phyloP scores from a whole-genome alignment of 441 rosid species.

The Pelargonium australe region DNA sequence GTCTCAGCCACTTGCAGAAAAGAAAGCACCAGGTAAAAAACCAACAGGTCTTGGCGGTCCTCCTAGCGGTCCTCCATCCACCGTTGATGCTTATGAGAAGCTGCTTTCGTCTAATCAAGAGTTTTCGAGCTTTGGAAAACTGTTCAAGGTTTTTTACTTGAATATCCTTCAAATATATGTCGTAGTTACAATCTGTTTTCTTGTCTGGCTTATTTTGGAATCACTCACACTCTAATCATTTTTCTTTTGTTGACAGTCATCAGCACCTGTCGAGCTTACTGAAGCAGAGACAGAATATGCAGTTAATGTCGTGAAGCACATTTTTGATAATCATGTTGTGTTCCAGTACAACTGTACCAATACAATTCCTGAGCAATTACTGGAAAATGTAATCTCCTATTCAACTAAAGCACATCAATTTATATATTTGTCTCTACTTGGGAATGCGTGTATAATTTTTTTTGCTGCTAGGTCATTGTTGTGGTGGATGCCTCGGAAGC shows the following conservation, averaged over 20 bases:
- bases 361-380: slow-evolving; percentile 84
- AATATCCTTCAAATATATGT: neutral
- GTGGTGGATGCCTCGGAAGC: slow-evolving; percentile 89
- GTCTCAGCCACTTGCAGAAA: slow-evolving; percentile 80
- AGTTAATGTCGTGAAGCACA: slow-evolving; percentile 89
- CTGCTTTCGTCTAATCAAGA: slow-evolving; percentile 76
- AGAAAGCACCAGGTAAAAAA: slow-evolving; percentile 88
- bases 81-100: slow-evolving; percentile 71
- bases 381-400: slow-evolving; percentile 62
- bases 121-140: slow-evolving; percentile 70
- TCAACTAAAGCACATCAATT: neutral
- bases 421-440: slow-evolving; percentile 2
- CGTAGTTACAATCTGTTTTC: neutral
- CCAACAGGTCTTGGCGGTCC: slow-evolving; percentile 79
- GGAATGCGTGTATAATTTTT: slow-evolving; percentile 15
- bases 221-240: slow-evolving; percentile 8
- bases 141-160: slow-evolving; percentile 60
- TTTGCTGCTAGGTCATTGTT: slow-evolving; percentile 59
- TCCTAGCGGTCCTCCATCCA: slow-evolving; percentile 49
- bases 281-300: slow-evolving; percentile 99
- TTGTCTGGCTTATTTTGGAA: neutral
- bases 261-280: slow-evolving; percentile 86
- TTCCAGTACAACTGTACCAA: slow-evolving; percentile 96
- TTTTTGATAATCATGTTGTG: slow-evolving; percentile 74
- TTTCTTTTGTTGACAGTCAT: slow-evolving; percentile 45